Conservation (phyloP, 495 filamentous ascomycete genomes). For the Geopyxis carbonaria region DNA sequence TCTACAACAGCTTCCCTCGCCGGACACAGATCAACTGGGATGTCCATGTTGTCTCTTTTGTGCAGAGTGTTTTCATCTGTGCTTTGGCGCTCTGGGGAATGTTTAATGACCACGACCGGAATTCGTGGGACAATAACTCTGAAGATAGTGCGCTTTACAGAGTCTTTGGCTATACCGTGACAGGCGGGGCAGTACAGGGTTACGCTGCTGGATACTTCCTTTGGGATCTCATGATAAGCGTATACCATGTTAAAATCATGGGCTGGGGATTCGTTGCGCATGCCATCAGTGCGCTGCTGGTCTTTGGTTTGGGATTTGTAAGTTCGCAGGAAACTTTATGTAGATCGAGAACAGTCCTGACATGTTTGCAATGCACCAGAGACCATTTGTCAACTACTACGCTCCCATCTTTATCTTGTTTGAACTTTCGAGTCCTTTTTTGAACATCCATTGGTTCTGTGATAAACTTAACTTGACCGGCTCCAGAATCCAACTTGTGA, state of each 20-base stretch:
- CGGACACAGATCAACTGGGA: conserved; percentile 84
- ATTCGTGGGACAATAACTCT: conserved; percentile 7
- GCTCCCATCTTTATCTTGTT: conserved; percentile 85
- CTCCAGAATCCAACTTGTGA: conserved; percentile 62
- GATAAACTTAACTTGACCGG: conserved; percentile 95
- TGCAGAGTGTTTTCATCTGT: conserved; percentile 71
- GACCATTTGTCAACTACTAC: conserved; percentile 90
- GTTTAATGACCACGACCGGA: conserved; percentile 56
- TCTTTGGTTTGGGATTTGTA: conserved; percentile 86
- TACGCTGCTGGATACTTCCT: conserved; percentile 89
- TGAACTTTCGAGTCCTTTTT: conserved; percentile 85
- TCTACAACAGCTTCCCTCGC: conserved; percentile 48
- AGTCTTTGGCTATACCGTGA: conserved; percentile 81
- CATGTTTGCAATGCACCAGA: conserved; percentile 40
- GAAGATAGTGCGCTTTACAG: conserved; percentile 58
- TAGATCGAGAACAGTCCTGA: background rate
- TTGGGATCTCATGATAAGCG: conserved; percentile 72
- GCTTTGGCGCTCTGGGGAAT: conserved; percentile 67
- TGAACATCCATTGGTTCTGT: conserved; percentile 98
- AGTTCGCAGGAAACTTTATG: background rate
- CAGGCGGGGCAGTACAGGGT: conserved; percentile 62
- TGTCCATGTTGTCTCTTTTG: conserved; percentile 84
- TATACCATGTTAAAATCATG: conserved; percentile 57
- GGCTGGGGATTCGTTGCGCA: conserved; percentile 80
- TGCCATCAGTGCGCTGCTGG: conserved; percentile 63